A percentile compares a stretch with the other conserved stretches of the same genome.
phyloP scores from a whole-genome alignment of 805 yeast genomes.

The Wickerhamiella hasegawae region DNA sequence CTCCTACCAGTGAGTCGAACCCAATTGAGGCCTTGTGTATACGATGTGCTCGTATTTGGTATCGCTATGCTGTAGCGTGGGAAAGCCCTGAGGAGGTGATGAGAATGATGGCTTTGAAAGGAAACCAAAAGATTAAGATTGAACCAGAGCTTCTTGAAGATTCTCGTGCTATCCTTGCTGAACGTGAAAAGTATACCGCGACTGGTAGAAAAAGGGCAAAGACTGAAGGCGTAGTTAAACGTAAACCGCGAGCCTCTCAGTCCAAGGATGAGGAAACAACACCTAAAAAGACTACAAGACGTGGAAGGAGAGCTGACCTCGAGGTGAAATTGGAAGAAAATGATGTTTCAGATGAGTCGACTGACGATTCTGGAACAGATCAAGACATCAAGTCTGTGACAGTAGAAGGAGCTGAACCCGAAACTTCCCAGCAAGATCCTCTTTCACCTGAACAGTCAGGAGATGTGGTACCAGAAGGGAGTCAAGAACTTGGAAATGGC shows the following conservation, averaged over 20 bases:
- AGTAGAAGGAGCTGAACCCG: too few relatives aligned
- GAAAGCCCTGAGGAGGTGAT: constrained; percentile 56
- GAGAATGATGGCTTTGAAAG: constrained; percentile 32
- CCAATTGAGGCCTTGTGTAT: constrained; percentile 51
- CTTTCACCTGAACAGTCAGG: too few relatives aligned
- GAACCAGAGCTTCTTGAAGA: constrained; percentile 53
- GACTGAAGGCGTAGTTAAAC: too few relatives aligned
- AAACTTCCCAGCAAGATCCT: too few relatives aligned
- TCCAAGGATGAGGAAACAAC: constrained; percentile 7
- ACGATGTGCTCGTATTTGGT: constrained; percentile 83
- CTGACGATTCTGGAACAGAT: too few relatives aligned
- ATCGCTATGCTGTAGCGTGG: constrained; percentile 81
- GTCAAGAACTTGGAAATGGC: constrained; percentile 4
- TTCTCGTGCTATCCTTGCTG: constrained; percentile 18
- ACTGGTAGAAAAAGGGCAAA: constrained; percentile 9
- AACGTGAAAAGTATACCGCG: constrained; percentile 14
- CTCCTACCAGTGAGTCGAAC: constrained; percentile 23
- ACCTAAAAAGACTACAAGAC: constrained; percentile 9
- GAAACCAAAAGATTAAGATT: constrained; percentile 32
- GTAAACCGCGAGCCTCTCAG: too few relatives aligned
- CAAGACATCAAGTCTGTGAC: too few relatives aligned
- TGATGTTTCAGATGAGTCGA: too few relatives aligned
- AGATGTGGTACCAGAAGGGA: too few relatives aligned
- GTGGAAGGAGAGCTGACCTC: too few relatives aligned
- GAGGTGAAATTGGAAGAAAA: too few relatives aligned